Conservation (phyloP, 2,329 filamentous ascomycete species). For the Leptodontidium sp. region DNA sequence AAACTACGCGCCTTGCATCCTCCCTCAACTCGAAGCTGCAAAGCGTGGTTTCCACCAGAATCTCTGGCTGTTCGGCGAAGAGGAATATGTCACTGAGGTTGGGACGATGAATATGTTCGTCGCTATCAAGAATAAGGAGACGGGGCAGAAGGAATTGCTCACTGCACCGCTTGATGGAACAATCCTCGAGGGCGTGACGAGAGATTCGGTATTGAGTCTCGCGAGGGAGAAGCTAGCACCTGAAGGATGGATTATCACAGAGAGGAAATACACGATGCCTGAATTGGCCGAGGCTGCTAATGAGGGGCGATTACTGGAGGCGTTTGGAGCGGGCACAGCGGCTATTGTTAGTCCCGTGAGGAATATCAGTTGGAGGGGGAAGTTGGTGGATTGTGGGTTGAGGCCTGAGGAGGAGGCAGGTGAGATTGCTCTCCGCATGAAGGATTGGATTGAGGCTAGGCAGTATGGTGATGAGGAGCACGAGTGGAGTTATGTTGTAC, state of each 20-base stretch:
- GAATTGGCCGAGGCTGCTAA: conserved; percentile 82
- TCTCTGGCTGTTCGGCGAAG: conserved; percentile 94
- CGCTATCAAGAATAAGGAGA: conserved; percentile 83
- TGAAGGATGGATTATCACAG: conserved; percentile 86
- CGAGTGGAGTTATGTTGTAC: conserved; percentile 77
- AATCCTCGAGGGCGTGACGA: conserved; percentile 92
- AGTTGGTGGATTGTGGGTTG: conserved; percentile 83
- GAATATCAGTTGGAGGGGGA: conserved; percentile 86
- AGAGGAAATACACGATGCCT: conserved; percentile 92
- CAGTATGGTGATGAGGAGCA: conserved; percentile 96
- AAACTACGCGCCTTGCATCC: conserved; percentile 98
- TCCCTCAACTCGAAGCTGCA: conserved; percentile 93
- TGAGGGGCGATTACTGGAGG: conserved; percentile 89
- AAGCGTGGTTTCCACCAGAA: conserved; percentile 97
- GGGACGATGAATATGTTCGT: conserved; percentile 99
- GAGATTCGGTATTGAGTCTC: conserved; percentile 88
- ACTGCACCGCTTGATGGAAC: conserved; percentile 97
- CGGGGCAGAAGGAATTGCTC: conserved; percentile 88
- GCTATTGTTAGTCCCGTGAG: conserved; percentile 92
- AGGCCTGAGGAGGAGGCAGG: conserved; percentile 85
- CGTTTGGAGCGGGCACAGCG: conserved; percentile 92
- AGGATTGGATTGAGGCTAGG: conserved; percentile 94
- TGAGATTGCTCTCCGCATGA: conserved; percentile 84
- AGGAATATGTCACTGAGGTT: conserved; percentile 96
- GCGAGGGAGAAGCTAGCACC: conserved; percentile 84